Evolutionary conservation across 1,284 basidiomycete species (phyloP).

Genomic region (Ceratobasidium sp.): DNA sequence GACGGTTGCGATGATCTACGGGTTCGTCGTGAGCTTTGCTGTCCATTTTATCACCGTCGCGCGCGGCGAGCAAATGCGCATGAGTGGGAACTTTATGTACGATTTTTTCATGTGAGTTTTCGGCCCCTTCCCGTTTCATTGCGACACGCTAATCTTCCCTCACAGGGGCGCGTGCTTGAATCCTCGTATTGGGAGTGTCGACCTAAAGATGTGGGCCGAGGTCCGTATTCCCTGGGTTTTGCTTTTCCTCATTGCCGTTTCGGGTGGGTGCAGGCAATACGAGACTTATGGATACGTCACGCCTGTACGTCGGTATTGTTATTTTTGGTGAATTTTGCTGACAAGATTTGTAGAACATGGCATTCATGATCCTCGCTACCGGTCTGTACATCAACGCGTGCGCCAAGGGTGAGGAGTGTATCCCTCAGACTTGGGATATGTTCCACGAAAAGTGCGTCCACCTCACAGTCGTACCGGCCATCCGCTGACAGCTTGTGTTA

Average conservation of each 20-base stretch:
- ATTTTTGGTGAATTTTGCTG: not conserved
- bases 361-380: conserved; percentile 94
- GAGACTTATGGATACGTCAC: conserved; percentile 91
- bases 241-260: conserved; percentile 93
- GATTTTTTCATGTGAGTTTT: conserved; percentile 82
- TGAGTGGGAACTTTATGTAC: conserved; percentile 93
- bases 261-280: conserved; percentile 95
- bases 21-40: conserved; percentile 79
- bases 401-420: conserved; percentile 93
- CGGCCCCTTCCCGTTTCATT: not conserved
- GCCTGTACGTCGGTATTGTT: conserved; percentile 62
- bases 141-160: not conserved
- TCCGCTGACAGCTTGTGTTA: not conserved
- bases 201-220: conserved; percentile 99
- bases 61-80: conserved; percentile 81
- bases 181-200: conserved; percentile 90
- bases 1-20: conserved; percentile 95
- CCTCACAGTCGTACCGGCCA: not conserved
- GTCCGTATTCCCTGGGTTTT: conserved; percentile 98
- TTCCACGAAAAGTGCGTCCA: conserved; percentile 84
- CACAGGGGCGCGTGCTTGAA: conserved; percentile 82
- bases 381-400: conserved; percentile 97
- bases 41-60: conserved; percentile 79
- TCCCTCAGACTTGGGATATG: conserved; percentile 99
- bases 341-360: conserved; percentile 79